Evolutionary conservation across 768 basidiomycete species (phyloP), one percentile per base, ranked within the genome.

Genomic region (Calvatia gigantea): DNA sequence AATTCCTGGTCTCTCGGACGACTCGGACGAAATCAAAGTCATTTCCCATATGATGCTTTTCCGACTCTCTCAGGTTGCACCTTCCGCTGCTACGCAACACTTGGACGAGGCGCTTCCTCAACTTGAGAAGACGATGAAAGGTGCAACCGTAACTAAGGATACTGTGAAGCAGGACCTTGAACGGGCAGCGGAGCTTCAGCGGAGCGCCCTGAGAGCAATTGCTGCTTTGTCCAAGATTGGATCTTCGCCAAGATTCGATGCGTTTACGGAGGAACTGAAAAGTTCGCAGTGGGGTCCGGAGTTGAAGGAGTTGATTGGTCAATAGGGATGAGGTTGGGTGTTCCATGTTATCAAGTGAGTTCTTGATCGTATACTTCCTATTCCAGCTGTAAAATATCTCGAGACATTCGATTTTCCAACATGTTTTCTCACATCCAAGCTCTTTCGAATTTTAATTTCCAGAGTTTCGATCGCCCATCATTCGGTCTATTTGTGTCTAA

Each of bases 11-110:
- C 82, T 98, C 11, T 75, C 80, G 2, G 97, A 99, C 68, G 87
- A 89, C 52, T 91, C 91, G 4, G 94, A 98, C 67, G 97, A 98
- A 68, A 91, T 99, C 76, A 98, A 98, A 70, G 93, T 98, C 43
- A 84, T 98, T 57, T 94, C 87, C 50, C 92, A 96, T 70, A 91
- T 99, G 84, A 89, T 96, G 76, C 80, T 98, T 35, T 91, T 93
- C 77, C 86, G 94, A 8, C 83, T 98, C 14, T 84, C 93, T 6
- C 87, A 90, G 62, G 81, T 94, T 14, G 89, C 93, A 2, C 92
- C 92, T 12, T 84, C 88, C 0, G 85, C 89, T 29, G 85, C 98
- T 23, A 79, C 88, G 1, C 89, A 89, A 60, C 82, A 89, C 23
- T 77, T 98, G 56, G 92, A 94, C 61, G 90, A 89, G 58, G 84